Evolutionary conservation across 1,139 yeast genomes (phyloP).

Genomic region (Candida neerlandica): DNA sequence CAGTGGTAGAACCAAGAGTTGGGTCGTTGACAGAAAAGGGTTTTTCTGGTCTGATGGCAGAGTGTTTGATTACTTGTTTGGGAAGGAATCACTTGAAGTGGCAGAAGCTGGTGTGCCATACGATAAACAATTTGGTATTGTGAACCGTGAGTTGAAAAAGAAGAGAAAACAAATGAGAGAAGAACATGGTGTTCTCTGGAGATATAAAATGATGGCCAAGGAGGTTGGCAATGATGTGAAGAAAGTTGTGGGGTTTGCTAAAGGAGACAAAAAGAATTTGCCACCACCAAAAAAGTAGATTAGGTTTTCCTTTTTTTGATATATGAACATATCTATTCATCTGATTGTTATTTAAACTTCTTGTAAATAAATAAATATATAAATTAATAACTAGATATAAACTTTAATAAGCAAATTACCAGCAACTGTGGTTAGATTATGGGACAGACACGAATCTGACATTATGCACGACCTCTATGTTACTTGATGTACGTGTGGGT

Average conservation of each 20-base stretch:
- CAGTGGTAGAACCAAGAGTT: conserved; percentile 50
- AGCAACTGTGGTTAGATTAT: too few relatives aligned
- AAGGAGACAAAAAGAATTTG: not conserved
- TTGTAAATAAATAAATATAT: conserved; percentile 8
- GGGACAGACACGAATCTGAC: too few relatives aligned
- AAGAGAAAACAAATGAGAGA: conserved; percentile 41
- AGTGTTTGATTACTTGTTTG: conserved; percentile 76
- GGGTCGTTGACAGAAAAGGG: conserved; percentile 84
- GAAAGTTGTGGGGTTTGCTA: conserved; percentile 23
- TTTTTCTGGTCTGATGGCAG: conserved; percentile 92
- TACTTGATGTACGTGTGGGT: too few relatives aligned
- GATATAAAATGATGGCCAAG: conserved; percentile 40
- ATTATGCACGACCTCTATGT: too few relatives aligned
- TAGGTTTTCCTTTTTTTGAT: not conserved
- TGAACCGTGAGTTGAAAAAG: conserved; percentile 41
- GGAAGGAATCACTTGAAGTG: conserved; percentile 72
- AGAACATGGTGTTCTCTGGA: conserved; percentile 44
- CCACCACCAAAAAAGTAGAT: conserved; percentile 9
- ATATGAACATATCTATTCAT: too few relatives aligned
- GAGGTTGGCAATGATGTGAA: conserved; percentile 36
- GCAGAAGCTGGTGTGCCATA: conserved; percentile 78
- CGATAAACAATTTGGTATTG: conserved; percentile 53
- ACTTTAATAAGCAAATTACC: too few relatives aligned
- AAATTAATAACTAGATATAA: not conserved
- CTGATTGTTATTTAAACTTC: not conserved